Evolutionary conservation across 208 protist species (phyloP), one percentile per base, ranked within the genome.

Genomic region (Trypanosoma theileri): DNA sequence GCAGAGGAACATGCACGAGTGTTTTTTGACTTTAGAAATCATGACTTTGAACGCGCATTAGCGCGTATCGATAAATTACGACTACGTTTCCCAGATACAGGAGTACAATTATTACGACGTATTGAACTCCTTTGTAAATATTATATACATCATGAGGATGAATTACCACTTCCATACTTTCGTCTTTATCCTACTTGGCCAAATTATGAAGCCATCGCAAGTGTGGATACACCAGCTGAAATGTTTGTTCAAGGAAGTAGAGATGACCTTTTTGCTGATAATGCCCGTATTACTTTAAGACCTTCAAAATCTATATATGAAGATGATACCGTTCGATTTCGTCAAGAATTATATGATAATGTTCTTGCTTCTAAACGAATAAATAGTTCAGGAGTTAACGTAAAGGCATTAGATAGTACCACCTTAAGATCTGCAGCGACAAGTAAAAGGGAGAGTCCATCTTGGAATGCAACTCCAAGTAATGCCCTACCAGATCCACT

Each of bases 11-110:
- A 93, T 71, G 80, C 86, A 17, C 81, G 83, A 13, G 83, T 77
- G 19, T 95, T 93, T 56, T 80, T 77, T 45, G 72, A 88, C 52
- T 95, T 95, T 74, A 74, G 82, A 50, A 79, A 88, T 56, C 88
- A 95, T 63, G 73, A 89, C 16, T 95, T 93, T 67, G 64, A 53
- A 7, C 73, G 69, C 26, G 79, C 84, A 22, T 51, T 91, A 19
- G 62, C 61, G 0, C 71, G 79, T 31, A 75, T 91, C 56, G 55
- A 77, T 40, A 51, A 65, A 19, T 68, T 89, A 12, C 76, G 79
- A 4, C 4, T 51, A 48, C 44, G 24, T 31, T 63, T 63, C 21
- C 59, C 61, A 12, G 26, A 24, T 26, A 66, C 51, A 7, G 69
- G 58, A 58, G 53, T 72, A 17, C 67, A 66, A 24, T 72, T 92